Conservation (phyloP, 2,329 filamentous ascomycete genomes). For the Camptophora hylomeconis region DNA sequence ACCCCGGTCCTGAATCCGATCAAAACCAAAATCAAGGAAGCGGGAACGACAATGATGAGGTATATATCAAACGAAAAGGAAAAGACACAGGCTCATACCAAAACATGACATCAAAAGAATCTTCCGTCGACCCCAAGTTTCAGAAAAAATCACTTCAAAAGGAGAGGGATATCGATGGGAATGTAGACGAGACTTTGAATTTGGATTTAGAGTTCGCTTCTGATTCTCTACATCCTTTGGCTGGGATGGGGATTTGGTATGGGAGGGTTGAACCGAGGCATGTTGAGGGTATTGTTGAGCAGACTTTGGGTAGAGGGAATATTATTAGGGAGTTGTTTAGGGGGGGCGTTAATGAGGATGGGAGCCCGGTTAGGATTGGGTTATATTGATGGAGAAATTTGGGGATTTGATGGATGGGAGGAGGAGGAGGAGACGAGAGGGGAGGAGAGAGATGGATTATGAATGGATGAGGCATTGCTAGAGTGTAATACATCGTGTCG, state of each 20-base stretch:
- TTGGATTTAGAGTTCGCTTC: neutral
- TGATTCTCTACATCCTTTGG: conserved; percentile 10
- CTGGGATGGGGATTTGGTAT: conserved; percentile 57
- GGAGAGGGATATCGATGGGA: conserved; percentile 15
- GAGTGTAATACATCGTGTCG: too few relatives aligned
- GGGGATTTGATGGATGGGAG: neutral
- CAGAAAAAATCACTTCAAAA: neutral
- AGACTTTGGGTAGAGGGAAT: conserved; percentile 77
- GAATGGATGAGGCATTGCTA: too few relatives aligned
- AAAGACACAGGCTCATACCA: too few relatives aligned
- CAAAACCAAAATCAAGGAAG: too few relatives aligned
- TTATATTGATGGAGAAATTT: conserved; percentile 30
- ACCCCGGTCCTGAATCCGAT: too few relatives aligned
- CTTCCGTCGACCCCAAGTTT: too few relatives aligned
- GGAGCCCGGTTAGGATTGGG: conserved; percentile 68
- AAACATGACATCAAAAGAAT: too few relatives aligned
- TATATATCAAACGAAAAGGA: conserved; percentile 24
- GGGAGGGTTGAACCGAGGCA: conserved; percentile 76
- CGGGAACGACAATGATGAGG: too few relatives aligned
- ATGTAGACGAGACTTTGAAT: conserved; percentile 20
- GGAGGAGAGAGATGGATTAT: neutral
- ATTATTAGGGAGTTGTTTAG: conserved; percentile 70
- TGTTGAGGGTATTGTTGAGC: conserved; percentile 75
- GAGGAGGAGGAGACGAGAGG: neutral
- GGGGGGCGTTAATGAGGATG: conserved; percentile 68